Percentiles rank a stretch among this genome's conserved stretches.
These are phyloP conservation scores for Sideroxylon spinosum DNA, from an alignment of 179 eudicot species.

Conservation along the genomic window DNA sequence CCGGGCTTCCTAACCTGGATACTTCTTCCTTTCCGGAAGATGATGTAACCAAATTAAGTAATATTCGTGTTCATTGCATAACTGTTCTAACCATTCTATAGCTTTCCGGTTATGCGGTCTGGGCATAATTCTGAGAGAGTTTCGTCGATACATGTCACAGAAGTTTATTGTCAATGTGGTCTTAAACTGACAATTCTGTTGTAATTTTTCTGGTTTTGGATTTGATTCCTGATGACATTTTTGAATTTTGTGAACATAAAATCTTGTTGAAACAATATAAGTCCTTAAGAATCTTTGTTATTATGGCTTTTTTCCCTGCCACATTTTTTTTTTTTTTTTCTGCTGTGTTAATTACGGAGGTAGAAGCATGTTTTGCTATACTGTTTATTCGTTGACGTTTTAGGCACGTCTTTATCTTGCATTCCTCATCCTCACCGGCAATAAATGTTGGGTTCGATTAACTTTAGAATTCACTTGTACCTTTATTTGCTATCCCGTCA, in stretches of 20 bases:
- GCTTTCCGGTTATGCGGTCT: slow-evolving; percentile 35
- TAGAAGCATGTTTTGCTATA: too few relatives aligned
- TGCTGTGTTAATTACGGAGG: too few relatives aligned
- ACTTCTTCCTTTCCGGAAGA: background rate
- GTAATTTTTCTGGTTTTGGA: background rate
- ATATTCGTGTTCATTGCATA: slow-evolving; percentile 9
- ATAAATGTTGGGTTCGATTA: too few relatives aligned
- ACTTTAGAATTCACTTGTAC: too few relatives aligned
- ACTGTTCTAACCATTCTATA: background rate
- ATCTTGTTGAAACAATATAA: background rate
- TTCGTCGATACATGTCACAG: background rate
- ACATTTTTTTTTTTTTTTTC: too few relatives aligned
- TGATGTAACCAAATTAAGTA: slow-evolving; percentile 10
- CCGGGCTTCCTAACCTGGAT: slow-evolving; percentile 18
- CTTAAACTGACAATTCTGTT: background rate
- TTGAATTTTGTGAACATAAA: background rate
- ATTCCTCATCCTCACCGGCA: too few relatives aligned
- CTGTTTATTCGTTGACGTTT: too few relatives aligned
- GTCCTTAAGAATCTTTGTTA: background rate
- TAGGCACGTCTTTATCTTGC: too few relatives aligned
- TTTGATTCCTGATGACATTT: slow-evolving; percentile 3
- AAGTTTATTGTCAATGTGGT: background rate
- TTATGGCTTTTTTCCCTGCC: background rate
- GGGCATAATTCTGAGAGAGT: slow-evolving; percentile 34
- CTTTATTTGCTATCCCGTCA: too few relatives aligned